Evolutionary conservation across 2,329 filamentous ascomycete genomes (phyloP), one percentile per base, ranked within the genome.

Genomic region (Aspergillus ochraceoroseus): DNA sequence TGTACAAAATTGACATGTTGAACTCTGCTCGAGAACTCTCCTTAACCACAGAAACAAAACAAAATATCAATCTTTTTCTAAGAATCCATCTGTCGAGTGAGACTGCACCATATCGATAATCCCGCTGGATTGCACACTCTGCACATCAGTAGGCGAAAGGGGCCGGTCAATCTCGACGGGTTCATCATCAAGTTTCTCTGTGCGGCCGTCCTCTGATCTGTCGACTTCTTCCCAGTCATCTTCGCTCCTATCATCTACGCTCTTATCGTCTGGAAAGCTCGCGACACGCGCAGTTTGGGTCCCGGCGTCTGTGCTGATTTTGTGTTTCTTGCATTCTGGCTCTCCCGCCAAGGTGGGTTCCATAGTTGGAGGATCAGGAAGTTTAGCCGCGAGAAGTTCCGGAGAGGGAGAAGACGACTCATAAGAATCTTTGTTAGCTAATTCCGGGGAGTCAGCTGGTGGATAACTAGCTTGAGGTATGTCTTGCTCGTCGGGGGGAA

Each of bases 301-400:
- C 8, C 32, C 32, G 27, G 22, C 37, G 15, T 36, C 38, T 25
- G 45, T 11, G 7, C 60, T 53, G 26, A 55, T 55, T 60, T 71
- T 76, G 48, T 65, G 64, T 56, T 70, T 74, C 59, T 76, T 75
- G 30, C 63, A 43, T 9, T 66, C 64, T 13, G 68, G 65, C 52
- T 72, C 56, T 15, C 62, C 67, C n/a, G 63, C 53, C 23, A 65
- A 55, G n/a, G 56, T 57, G 4, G 70, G 72, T 31, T 74, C 70
- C 25, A 62, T 52, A 7, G 67, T 73, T 2, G 72, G 71, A 11
- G 68, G 64, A 49, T 74, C 68, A 19, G 73, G 72, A 9, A 76
- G 64, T 44, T 63, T 62, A 5, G 67, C 62, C 9, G 67, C 65
- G 32, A 71, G 55, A n/a, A 47, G 38, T 32, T 53, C 52, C 7